These are phyloP conservation scores for Sextonia rubra DNA, from an alignment of 164 flowering plant genomes.

Conservation along the genomic window DNA sequence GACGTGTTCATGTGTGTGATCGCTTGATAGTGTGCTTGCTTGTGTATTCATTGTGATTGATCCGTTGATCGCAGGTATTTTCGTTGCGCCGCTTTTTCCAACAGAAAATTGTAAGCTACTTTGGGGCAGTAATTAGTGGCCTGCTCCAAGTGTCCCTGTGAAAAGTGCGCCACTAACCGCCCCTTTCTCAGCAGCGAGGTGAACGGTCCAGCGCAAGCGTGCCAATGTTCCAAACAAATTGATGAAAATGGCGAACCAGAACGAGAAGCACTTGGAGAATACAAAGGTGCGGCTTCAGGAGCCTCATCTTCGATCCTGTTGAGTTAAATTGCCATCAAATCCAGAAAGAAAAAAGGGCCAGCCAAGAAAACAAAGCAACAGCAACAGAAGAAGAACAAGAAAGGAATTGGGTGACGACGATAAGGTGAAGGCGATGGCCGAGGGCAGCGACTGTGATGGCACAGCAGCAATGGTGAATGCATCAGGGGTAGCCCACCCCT, in stretches of 20 bases:
- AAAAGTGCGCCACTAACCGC: slow-evolving; percentile 76
- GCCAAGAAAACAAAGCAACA: slow-evolving; percentile 21
- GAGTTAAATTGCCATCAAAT: slow-evolving; percentile 62
- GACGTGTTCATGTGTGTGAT: too few species aligned
- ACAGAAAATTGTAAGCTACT: slow-evolving; percentile 26
- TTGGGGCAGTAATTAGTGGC: slow-evolving; percentile 27
- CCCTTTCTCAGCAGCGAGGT: slow-evolving; percentile 81
- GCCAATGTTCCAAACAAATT: slow-evolving; percentile 75
- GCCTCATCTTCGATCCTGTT: slow-evolving; percentile 48
- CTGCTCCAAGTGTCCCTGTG: slow-evolving; percentile 88
- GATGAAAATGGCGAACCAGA: slow-evolving; percentile 15
- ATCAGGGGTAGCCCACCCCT: too few species aligned
- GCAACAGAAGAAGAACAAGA: slow-evolving; percentile 22
- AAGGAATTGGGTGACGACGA: slow-evolving; percentile 8
- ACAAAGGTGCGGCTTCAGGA: background rate
- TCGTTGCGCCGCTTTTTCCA: too few species aligned
- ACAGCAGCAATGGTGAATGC: too few species aligned
- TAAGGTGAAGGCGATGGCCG: too few species aligned
- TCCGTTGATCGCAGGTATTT: too few species aligned
- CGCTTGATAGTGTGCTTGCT: too few species aligned
- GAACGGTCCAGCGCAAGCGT: slow-evolving; percentile 90
- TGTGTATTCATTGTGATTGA: too few species aligned
- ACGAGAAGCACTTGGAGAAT: slow-evolving; percentile 11
- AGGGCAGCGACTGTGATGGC: too few species aligned
- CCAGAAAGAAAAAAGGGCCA: slow-evolving; percentile 4